A percentile compares a stretch with the other conserved stretches of the same genome.
Conservation (phyloP, 306 rosid genomes). For the Nissolia schottii region DNA sequence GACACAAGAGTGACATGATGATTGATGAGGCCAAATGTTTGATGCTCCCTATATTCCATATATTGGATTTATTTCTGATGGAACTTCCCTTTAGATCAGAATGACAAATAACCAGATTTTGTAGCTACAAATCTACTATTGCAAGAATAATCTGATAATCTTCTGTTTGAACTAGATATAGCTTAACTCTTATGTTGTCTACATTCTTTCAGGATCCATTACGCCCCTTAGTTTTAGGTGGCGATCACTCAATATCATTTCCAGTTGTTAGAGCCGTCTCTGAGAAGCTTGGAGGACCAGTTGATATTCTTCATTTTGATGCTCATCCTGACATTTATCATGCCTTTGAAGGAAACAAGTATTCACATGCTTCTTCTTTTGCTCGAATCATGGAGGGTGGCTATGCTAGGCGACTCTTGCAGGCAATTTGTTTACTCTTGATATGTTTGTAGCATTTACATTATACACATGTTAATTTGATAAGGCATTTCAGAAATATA, state of each 20-base stretch:
- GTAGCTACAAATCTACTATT: not conserved
- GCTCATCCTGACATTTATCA: constrained; percentile 94
- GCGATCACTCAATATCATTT: constrained; percentile 93
- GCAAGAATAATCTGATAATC: not conserved
- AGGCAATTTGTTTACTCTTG: constrained; percentile 44
- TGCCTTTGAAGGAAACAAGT: constrained; percentile 77
- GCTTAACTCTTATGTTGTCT: not conserved
- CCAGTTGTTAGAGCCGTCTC: constrained; percentile 88
- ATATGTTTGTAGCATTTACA: not conserved
- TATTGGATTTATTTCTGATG: not conserved
- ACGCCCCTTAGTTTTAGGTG: constrained; percentile 90
- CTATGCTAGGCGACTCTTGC: constrained; percentile 88
- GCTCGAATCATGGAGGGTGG: constrained; percentile 98
- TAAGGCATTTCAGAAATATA: not conserved
- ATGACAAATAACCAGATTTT: not conserved
- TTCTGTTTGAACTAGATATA: constrained; percentile 4
- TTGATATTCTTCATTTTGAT: constrained; percentile 93
- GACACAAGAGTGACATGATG: not conserved
- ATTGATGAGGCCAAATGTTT: not conserved
- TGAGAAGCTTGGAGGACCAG: constrained; percentile 92
- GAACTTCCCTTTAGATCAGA: not conserved
- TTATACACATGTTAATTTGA: not conserved
- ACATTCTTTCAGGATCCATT: constrained; percentile 59
- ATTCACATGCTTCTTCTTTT: constrained; percentile 95
- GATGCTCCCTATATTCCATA: not conserved